Percentiles rank a stretch among this genome's conserved stretches.
Evolutionary conservation across 2,329 filamentous ascomycete genomes (phyloP).

Genomic region (Coniosporium uncinatum): DNA sequence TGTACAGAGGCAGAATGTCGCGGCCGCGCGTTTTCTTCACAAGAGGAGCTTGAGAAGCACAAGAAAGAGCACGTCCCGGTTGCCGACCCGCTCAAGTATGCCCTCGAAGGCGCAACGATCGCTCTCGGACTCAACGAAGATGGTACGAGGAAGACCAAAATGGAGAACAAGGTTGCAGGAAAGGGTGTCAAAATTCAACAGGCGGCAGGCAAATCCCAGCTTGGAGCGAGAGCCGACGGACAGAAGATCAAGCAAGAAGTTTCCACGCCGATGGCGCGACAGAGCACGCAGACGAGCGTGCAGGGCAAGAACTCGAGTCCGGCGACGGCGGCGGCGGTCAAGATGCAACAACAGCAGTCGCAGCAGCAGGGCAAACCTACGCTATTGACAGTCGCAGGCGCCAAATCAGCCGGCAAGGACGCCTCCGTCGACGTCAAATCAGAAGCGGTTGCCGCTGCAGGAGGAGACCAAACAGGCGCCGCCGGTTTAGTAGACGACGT

Average conservation of each 20-base stretch:
- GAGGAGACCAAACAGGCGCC: slow-evolving; percentile 1
- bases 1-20: not conserved
- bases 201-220: too few species aligned
- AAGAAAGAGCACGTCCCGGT: not conserved
- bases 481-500: not conserved
- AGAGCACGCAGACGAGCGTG: not conserved
- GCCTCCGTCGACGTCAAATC: not conserved
- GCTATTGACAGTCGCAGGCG: too few species aligned
- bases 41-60: slow-evolving; percentile 3
- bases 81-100: slow-evolving; percentile 4
- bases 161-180: not conserved
- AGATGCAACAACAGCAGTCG: not conserved
- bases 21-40: not conserved
- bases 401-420: slow-evolving; percentile 1
- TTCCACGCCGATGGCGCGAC: slow-evolving; percentile 5
- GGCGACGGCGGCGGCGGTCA: slow-evolving; percentile 2
- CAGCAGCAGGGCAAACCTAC: not conserved
- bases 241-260: slow-evolving; percentile 1
- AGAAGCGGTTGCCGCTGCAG: not conserved
- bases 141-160: not conserved
- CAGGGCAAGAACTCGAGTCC: not conserved
- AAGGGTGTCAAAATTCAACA: not conserved
- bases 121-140: slow-evolving; percentile 5
- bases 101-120: not conserved
- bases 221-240: not conserved